A percentile compares a stretch with the other conserved stretches of the same genome.
These are phyloP conservation scores for Nyctanthes arbortristis DNA, from an alignment of 257 asterid species.

Conservation along the genomic window DNA sequence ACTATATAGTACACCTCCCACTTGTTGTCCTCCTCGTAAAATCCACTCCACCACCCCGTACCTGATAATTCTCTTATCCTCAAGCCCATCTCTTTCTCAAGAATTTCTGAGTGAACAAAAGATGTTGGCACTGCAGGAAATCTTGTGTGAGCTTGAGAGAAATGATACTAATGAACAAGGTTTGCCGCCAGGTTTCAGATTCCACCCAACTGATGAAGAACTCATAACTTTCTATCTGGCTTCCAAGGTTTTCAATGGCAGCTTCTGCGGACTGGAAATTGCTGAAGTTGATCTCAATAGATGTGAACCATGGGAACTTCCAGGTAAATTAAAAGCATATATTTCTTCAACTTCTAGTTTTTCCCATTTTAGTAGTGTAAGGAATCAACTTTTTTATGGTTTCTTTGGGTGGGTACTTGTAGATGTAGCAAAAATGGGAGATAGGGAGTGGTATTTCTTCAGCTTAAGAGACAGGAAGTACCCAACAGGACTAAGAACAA, in stretches of 20 bases:
- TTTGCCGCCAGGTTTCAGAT: constrained; percentile 80
- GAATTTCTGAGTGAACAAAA: neutral
- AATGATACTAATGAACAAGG: constrained; percentile 44
- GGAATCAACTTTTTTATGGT: neutral
- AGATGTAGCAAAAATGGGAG: constrained; percentile 76
- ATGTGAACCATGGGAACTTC: constrained; percentile 92
- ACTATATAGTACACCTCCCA: constrained; percentile 17
- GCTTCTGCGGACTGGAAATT: constrained; percentile 48
- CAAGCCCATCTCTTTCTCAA: neutral
- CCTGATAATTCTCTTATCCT: neutral
- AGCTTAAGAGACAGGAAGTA: constrained; percentile 74
- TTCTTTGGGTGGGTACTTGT: neutral
- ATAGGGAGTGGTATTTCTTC: constrained; percentile 87
- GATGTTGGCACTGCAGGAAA: constrained; percentile 67
- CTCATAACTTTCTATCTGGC: constrained; percentile 77
- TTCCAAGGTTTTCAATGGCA: constrained; percentile 61
- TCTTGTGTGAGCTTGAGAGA: constrained; percentile 56
- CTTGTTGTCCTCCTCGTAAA: neutral
- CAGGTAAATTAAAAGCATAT: constrained; percentile 60
- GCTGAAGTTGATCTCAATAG: constrained; percentile 81
- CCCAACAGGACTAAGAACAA: constrained; percentile 81
- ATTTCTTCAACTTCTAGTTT: too few species aligned
- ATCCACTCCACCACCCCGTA: neutral
- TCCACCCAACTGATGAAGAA: constrained; percentile 87
- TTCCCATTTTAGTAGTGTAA: too few species aligned